Evolutionary conservation across 2,329 filamentous ascomycete genomes (phyloP), one percentile per base, ranked within the genome.

Genomic region (Scolecobasidium constrictum): DNA sequence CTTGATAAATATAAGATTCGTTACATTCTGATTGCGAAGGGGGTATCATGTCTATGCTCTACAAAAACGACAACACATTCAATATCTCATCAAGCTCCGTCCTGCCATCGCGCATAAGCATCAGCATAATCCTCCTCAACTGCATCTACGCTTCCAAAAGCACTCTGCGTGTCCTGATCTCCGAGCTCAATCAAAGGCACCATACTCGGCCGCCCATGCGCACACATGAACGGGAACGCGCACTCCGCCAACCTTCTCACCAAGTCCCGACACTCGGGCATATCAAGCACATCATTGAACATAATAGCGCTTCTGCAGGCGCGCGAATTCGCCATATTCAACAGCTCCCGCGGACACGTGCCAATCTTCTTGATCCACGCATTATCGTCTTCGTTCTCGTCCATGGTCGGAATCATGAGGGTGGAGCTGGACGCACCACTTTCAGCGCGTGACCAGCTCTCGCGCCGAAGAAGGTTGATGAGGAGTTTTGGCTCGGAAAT

Each of bases 271-370:
- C 85, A 90, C 48, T 86, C 70, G 0, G 67, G 59, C 1, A 56
- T 48, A 0, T 67, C 68, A 5, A 92, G 61, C 4, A 63, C 55
- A 53, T 93, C 86, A 51, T 90, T 90, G 61, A 93, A 93, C 83
- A 88, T 90, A 56, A 92, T 78, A 2, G 86, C 83, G 26, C 82
- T 85, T 42, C 83, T 71, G 53, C 85, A 92, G 1, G 85, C 77
- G 43, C 82, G 72, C 1, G 83, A 87, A 53, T 86, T 81, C 4
- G 90, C 63, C 55, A 90, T 62, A 21, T 93, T 83, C 3, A 93
- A 52, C 11, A 96, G 77, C 0, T 82, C 81, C 19, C 72, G 67
- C 0, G 90, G 88, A 51, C 85, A 93, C 2, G 70, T 70, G 21
- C 77, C 73, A 33, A 94, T 75, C 4, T 66, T 66, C 1, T 69